A percentile compares a stretch with the other conserved stretches of the same genome.
Evolutionary conservation across 148 eudicot genomes (phyloP).

Genomic region (Chenopodium formosanum): DNA sequence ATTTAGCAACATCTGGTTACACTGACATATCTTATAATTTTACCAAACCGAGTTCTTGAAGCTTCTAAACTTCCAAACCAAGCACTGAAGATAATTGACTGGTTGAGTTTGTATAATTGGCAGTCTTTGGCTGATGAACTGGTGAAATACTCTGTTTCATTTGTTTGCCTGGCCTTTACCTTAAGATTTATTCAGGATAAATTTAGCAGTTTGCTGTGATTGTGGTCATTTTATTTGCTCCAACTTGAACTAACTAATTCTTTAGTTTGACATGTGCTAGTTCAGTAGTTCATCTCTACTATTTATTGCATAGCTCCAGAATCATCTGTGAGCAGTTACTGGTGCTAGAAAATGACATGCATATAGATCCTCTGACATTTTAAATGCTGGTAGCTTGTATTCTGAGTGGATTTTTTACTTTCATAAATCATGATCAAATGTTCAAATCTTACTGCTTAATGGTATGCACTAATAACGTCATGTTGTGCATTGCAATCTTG

Average conservation of each 20-base stretch:
- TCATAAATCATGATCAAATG: not conserved
- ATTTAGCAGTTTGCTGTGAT: not conserved
- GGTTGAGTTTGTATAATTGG: not conserved
- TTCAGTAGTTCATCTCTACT: too few species aligned
- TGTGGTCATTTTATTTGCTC: not conserved
- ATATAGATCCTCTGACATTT: not conserved
- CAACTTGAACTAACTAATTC: too few species aligned
- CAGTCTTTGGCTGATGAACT: not conserved
- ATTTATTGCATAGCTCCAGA: too few species aligned
- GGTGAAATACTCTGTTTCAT: not conserved
- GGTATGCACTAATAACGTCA: too few species aligned
- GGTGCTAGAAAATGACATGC: not conserved
- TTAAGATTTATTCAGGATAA: not conserved
- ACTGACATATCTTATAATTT: not conserved
- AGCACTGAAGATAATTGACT: not conserved
- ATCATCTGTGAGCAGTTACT: too few species aligned
- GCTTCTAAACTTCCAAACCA: not conserved
- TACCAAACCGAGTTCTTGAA: not conserved
- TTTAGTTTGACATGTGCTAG: too few species aligned
- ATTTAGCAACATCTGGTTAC: not conserved
- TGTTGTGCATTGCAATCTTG: not conserved
- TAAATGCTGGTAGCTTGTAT: not conserved
- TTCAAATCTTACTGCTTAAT: not conserved
- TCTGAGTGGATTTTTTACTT: too few species aligned
- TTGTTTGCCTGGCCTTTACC: not conserved